Evolutionary conservation across 2,329 filamentous ascomycete genomes (phyloP).

Genomic region (Pseudopithomyces maydicus): DNA sequence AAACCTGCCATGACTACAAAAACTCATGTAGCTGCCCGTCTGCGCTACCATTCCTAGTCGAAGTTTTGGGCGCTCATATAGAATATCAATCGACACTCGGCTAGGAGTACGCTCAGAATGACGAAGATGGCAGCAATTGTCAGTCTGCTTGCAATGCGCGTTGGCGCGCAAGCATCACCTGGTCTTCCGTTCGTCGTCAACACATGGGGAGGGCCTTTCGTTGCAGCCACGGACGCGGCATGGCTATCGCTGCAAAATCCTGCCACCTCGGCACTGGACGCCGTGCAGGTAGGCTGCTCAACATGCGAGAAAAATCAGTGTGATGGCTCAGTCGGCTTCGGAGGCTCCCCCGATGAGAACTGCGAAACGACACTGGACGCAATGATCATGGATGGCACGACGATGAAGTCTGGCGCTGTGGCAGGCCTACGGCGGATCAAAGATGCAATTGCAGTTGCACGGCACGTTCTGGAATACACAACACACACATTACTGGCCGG

Average conservation of each 20-base stretch:
- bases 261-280: not conserved
- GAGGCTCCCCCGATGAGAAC: not conserved
- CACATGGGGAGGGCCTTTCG: conserved; percentile 2
- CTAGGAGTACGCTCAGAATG: not conserved
- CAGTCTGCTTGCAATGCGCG: not conserved
- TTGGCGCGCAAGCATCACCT: not conserved
- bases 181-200: not conserved
- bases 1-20: not conserved
- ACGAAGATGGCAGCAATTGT: not conserved
- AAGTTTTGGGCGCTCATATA: not conserved
- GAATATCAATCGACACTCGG: not conserved
- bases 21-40: not conserved
- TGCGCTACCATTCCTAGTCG: not conserved
- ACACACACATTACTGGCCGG: not conserved
- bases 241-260: not conserved
- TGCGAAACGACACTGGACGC: conserved; percentile 2
- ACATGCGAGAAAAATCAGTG: conserved; percentile 2
- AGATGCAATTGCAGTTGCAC: not conserved
- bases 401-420: not conserved
- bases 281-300: not conserved
- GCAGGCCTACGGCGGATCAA: not conserved
- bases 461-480: not conserved
- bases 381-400: conserved; percentile 4
- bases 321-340: conserved; percentile 1
- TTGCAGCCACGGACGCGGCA: not conserved